Conservation (phyloP, 2,329 filamentous ascomycete genomes). For the Penicillium sp. region DNA sequence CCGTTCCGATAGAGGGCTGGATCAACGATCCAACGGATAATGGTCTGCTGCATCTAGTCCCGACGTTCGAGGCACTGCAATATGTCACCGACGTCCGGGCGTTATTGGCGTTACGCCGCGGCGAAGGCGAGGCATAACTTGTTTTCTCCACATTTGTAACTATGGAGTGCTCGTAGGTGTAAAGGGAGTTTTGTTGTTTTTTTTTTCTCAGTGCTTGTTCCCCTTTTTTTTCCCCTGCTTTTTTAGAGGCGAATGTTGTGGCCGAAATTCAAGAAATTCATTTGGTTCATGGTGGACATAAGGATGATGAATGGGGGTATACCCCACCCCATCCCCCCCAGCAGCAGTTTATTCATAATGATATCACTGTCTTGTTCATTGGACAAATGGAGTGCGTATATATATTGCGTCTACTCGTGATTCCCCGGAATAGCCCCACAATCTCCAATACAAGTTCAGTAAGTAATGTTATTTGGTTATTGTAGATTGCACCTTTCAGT, state of each 20-base stretch:
- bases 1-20: slow-evolving; percentile 98
- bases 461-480: too few species aligned
- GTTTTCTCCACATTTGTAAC: slow-evolving; percentile 13
- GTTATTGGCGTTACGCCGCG: slow-evolving; percentile 82
- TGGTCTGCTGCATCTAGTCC: slow-evolving; percentile 89
- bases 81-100: slow-evolving; percentile 96
- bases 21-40: slow-evolving; percentile 98
- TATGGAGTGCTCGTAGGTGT: slow-evolving; percentile 23
- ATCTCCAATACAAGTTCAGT: too few species aligned
- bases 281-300: slow-evolving; percentile 11
- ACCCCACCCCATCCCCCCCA: too few species aligned
- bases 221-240: slow-evolving; percentile 1
- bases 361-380: slow-evolving; percentile 13
- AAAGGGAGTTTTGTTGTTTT: slow-evolving; percentile 22
- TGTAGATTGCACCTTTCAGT: too few species aligned
- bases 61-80: slow-evolving; percentile 89
- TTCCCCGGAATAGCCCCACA: background rate
- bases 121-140: slow-evolving; percentile 60
- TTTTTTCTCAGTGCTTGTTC: background rate
- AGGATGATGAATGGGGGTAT: slow-evolving; percentile 16
- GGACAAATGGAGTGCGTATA: background rate
- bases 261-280: slow-evolving; percentile 9
- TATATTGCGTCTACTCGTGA: background rate
- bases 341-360: slow-evolving; percentile 20
- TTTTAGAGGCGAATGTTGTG: slow-evolving; percentile 11